Base-by-base conservation (phyloP, 441 rosid species). In the California macrophylla region DNA sequence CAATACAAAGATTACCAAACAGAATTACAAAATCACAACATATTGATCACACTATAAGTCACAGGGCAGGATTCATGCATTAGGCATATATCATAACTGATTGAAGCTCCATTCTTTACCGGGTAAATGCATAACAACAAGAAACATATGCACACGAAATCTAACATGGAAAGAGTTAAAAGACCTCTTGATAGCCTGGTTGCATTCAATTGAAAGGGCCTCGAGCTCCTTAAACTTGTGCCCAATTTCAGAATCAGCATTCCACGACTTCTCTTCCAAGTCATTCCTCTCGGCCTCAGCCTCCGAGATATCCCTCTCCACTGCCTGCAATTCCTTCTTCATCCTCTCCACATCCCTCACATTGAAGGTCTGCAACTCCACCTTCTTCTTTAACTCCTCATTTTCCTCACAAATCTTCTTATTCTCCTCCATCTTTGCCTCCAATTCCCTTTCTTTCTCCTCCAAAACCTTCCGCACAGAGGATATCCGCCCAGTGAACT, bases 191-290 rank as follows among this genome's bases (percentile, higher is more conserved):
- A 83, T 75, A 36, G 91, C 82, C 79, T 85, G 94, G 84, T 91
- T 91, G 79, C 92, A 88, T 50, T 87, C 91, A 78, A 87, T 85
- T 6, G 89, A 74, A 40, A 88, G 82, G 2, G 84, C 77, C 73
- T 81, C 85, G 47, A 94, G 87, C 79, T 90, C 85, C 84, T 88
- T 91, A 70, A 87, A 78, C 64, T 82, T 87, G 66, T 82, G 81
- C 4, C 79, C 71, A 20, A 83, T 72, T 0, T 66, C 67, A 10
- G 90, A 67, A 74, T 88, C 88, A 18, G 87, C 80, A 67, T 90
- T 93, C 98, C 96, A 91, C 54, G 81, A 80, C 82, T 85, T 91
- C 78, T 85, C 96, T 74, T 94, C 98, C 87, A 87, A 90, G 4
- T 77, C 75, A 75, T 78, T 90, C 78, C 97, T 86, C 6, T 83